Evolutionary conservation across 1,139 yeast genomes (phyloP).

Genomic region (Saccharomyces hybrid): DNA sequence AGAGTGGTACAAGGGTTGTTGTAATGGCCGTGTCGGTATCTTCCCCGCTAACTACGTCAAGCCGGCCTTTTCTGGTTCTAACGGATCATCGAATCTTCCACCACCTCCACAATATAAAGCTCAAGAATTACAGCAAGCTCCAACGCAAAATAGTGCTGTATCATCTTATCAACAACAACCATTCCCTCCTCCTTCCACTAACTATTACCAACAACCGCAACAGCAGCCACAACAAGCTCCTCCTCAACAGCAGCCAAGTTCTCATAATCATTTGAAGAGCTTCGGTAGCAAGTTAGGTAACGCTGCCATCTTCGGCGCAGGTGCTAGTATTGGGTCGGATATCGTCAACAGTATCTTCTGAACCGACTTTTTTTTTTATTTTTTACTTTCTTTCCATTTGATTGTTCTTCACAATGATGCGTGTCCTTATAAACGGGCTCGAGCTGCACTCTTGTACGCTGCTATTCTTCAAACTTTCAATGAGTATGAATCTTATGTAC

Average conservation of each 20-base stretch:
- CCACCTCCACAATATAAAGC: constrained; percentile 44
- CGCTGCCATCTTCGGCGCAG: constrained; percentile 96
- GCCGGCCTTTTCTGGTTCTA: constrained; percentile 35
- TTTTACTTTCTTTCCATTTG: neutral
- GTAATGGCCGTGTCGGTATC: constrained; percentile 59
- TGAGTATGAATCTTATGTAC: neutral
- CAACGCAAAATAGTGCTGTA: constrained; percentile 21
- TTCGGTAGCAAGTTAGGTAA: constrained; percentile 84
- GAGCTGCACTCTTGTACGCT: neutral
- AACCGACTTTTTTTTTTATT: constrained; percentile 5
- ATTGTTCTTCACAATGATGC: neutral
- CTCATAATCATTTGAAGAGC: too few species aligned
- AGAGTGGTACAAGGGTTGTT: constrained; percentile 89
- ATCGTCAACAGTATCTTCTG: constrained; percentile 78
- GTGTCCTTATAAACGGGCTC: neutral
- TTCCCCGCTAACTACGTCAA: constrained; percentile 86
- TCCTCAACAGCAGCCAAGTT: too few species aligned
- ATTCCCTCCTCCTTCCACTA: constrained; percentile 13
- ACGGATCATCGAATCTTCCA: constrained; percentile 28
- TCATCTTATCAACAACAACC: constrained; percentile 10
- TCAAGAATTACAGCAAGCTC: constrained; percentile 7
- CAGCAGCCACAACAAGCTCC: constrained; percentile 13
- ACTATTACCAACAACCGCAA: constrained; percentile 11
- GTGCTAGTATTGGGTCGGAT: constrained; percentile 91
- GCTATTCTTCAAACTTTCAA: neutral